These are phyloP conservation scores for Vitis labrusca DNA, from an alignment of 164 flowering plant genomes.

Conservation along the genomic window DNA sequence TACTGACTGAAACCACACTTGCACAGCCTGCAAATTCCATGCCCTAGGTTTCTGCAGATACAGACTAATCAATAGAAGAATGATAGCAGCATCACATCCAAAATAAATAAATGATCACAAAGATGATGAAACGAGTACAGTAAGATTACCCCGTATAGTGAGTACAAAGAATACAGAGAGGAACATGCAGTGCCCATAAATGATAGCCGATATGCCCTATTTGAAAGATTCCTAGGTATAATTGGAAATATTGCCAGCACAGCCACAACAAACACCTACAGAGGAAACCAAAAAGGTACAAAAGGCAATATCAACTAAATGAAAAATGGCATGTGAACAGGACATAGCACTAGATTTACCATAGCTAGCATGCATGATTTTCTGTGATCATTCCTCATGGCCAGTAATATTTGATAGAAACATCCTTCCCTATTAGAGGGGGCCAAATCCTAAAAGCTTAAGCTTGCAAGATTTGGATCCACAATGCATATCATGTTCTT, in stretches of 20 bases:
- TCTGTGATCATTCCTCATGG: no score
- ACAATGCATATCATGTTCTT: no score
- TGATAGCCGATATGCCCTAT: constrained; percentile 81
- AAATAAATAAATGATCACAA: constrained; percentile 2
- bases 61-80: constrained; percentile 10
- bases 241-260: constrained; percentile 84
- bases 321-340: neutral
- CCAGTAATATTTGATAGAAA: no score
- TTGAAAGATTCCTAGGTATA: constrained; percentile 67
- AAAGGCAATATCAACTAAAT: neutral
- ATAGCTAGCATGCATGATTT: no score
- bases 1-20: constrained; percentile 87
- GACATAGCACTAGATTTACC: constrained; percentile 2
- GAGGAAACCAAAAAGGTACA: constrained; percentile 4
- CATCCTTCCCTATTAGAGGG: no score
- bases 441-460: no score
- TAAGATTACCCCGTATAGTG: constrained; percentile 78
- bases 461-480: neutral
- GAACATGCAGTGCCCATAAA: constrained; percentile 88
- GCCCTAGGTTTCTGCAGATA: constrained; percentile 85
- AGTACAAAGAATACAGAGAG: constrained; percentile 74
- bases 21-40: constrained; percentile 87
- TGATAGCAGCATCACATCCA: neutral
- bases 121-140: neutral
- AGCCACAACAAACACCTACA: constrained; percentile 87